Conservation (phyloP, 2,329 filamentous ascomycete species). For the Aspergillus viridinutans region DNA sequence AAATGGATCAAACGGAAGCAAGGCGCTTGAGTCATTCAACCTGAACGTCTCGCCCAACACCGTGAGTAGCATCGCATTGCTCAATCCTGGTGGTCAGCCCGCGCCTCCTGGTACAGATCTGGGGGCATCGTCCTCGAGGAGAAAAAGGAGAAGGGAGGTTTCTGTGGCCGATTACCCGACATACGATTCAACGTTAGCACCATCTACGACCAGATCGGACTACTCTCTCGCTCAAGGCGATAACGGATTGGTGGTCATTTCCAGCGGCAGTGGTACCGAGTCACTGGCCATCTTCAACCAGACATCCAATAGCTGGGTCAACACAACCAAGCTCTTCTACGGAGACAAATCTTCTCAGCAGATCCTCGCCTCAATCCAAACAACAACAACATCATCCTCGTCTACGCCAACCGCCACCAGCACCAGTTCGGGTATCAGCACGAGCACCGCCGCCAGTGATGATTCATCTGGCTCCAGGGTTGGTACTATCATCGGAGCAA, state of each 20-base stretch:
- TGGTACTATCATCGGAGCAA: conserved; percentile 70
- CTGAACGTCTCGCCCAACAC: conserved; percentile 68
- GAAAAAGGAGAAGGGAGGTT: conserved; percentile 48
- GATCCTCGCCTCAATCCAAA: conserved; percentile 21
- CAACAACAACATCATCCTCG: conserved; percentile 22
- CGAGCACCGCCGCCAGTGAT: conserved; percentile 31
- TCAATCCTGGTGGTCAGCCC: conserved; percentile 54
- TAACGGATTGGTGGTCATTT: conserved; percentile 66
- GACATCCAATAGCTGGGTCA: conserved; percentile 70
- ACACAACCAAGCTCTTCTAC: conserved; percentile 62
- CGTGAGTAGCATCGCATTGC: conserved; percentile 66
- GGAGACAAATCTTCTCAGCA: conserved; percentile 42
- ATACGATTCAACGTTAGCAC: conserved; percentile 73
- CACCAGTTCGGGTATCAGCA: conserved; percentile 26
- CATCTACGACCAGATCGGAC: conserved; percentile 59
- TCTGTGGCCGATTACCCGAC: conserved; percentile 65
- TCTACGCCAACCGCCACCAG: conserved; percentile 26
- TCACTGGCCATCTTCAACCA: conserved; percentile 74
- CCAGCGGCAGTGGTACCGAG: conserved; percentile 66
- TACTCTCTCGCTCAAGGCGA: conserved; percentile 68
- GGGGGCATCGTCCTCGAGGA: conserved; percentile 36
- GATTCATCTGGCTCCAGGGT: conserved; percentile 25
- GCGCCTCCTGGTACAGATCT: conserved; percentile 48
- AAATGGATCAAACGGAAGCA: conserved; percentile 70
- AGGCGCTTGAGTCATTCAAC: conserved; percentile 74